phyloP scores from a whole-genome alignment of 1,284 basidiomycete genomes.

The Wallemia ichthyophaga region DNA sequence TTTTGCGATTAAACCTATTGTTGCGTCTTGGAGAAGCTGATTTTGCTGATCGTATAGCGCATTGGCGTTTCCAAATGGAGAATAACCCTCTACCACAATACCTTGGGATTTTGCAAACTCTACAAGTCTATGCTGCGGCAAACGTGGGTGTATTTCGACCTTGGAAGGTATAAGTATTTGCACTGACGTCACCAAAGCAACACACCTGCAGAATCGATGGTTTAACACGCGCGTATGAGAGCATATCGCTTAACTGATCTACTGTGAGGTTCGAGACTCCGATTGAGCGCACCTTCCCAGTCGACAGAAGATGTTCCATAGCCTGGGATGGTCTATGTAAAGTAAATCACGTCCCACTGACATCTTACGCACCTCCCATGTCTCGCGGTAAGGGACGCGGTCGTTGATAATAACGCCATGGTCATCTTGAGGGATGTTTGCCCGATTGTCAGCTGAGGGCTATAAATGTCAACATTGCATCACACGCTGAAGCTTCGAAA shows the following conservation, averaged over 20 bases:
- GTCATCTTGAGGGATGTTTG: background rate
- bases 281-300: conserved; percentile 23
- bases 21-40: background rate
- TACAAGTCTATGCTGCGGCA: conserved; percentile 40
- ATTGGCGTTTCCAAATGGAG: conserved; percentile 31
- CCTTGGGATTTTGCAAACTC: conserved; percentile 33
- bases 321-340: too few relatives aligned
- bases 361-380: conserved; percentile 49
- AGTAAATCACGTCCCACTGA: too few relatives aligned
- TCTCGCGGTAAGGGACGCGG: conserved; percentile 18
- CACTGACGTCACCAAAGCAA: background rate
- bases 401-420: background rate
- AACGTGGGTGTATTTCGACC: conserved; percentile 46
- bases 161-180: background rate
- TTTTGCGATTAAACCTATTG: background rate
- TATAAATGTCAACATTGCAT: too few relatives aligned
- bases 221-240: conserved; percentile 27
- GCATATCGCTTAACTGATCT: conserved; percentile 26
- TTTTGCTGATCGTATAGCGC: background rate
- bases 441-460: background rate
- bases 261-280: conserved; percentile 47
- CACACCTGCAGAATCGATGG: background rate
- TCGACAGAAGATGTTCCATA: background rate
- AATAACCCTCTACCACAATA: conserved; percentile 51
- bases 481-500: background rate